Evolutionary conservation across 2,329 filamentous ascomycete species (phyloP).

Genomic region (Hypoxylon sp.): DNA sequence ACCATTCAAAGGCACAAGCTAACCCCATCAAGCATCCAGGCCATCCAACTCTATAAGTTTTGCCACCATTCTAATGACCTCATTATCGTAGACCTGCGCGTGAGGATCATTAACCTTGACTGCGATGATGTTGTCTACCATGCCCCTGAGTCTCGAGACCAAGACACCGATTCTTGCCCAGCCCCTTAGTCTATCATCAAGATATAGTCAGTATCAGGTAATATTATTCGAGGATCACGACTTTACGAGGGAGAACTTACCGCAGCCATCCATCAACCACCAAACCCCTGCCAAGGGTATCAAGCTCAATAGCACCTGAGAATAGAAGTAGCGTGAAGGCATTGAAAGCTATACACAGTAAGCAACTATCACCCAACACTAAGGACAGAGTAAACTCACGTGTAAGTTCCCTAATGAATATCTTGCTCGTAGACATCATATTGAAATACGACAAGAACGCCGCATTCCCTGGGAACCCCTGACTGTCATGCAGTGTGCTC

Average conservation of each 20-base stretch:
- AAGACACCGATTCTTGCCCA: slow-evolving; percentile 97
- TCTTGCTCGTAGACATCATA: slow-evolving; percentile 91
- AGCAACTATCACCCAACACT: slow-evolving; percentile 13
- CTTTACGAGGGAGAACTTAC: slow-evolving; percentile 40
- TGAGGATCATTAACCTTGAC: slow-evolving; percentile 83
- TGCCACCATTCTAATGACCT: slow-evolving; percentile 83
- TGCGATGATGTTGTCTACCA: slow-evolving; percentile 89
- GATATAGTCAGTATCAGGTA: slow-evolving; percentile 9
- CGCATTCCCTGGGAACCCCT: slow-evolving; percentile 81
- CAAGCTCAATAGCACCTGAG: slow-evolving; percentile 85
- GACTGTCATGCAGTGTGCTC: slow-evolving; percentile 86
- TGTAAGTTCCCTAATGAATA: slow-evolving; percentile 92
- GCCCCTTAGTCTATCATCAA: slow-evolving; percentile 72
- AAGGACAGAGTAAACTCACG: slow-evolving; percentile 69
- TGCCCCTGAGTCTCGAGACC: slow-evolving; percentile 83
- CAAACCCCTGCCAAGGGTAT: slow-evolving; percentile 88
- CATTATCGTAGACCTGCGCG: slow-evolving; percentile 69
- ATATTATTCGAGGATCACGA: neutral
- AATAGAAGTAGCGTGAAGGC: slow-evolving; percentile 91
- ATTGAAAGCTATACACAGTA: slow-evolving; percentile 77
- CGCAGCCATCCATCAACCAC: slow-evolving; percentile 92
- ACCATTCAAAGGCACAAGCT: neutral
- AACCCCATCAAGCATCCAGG: slow-evolving; percentile 71
- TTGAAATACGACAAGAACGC: slow-evolving; percentile 91
- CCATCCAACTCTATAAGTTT: slow-evolving; percentile 92